phyloP scores from a whole-genome alignment of 352 stramenopile genomes.

The Globisporangium paroecandrum region DNA sequence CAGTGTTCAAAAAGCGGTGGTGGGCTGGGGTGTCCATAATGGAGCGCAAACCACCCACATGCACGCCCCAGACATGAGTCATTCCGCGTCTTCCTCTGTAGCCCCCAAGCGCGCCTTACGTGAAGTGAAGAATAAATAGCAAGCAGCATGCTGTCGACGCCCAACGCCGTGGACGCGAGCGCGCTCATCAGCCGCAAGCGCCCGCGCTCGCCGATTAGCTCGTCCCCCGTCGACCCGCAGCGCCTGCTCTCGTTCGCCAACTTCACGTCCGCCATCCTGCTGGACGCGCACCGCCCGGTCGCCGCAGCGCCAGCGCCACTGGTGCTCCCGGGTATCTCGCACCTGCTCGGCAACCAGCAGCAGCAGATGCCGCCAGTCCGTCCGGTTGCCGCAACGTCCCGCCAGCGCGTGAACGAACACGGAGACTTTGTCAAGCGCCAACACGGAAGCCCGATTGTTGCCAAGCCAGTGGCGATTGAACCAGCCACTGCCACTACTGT shows the following conservation, averaged over 20 bases:
- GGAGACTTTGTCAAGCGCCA: slow-evolving; percentile 13
- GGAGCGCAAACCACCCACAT: neutral
- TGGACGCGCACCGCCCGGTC: neutral
- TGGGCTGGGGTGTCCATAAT: neutral
- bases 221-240: neutral
- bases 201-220: slow-evolving; percentile 28
- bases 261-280: slow-evolving; percentile 8
- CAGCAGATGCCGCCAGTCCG: slow-evolving; percentile 14
- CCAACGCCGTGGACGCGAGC: slow-evolving; percentile 13
- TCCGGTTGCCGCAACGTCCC: slow-evolving; percentile 12
- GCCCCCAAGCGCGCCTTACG: neutral
- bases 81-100: slow-evolving; percentile 27
- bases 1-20: neutral
- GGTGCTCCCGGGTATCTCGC: slow-evolving; percentile 37
- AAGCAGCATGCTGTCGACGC: slow-evolving; percentile 10
- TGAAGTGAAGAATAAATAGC: neutral
- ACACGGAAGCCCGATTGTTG: neutral
- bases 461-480: neutral
- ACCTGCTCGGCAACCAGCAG: slow-evolving; percentile 30
- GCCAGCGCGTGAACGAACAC: slow-evolving; percentile 12
- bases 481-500: neutral
- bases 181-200: slow-evolving; percentile 46
- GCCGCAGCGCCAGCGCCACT: slow-evolving; percentile 8
- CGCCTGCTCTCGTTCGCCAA: slow-evolving; percentile 18
- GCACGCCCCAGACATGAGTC: slow-evolving; percentile 4